A percentile compares a stretch with the other conserved stretches of the same genome.
These are phyloP conservation scores for Umbelopsis sp. DNA, from an alignment of 192 early-diverging fungal genomes.

Conservation along the genomic window DNA sequence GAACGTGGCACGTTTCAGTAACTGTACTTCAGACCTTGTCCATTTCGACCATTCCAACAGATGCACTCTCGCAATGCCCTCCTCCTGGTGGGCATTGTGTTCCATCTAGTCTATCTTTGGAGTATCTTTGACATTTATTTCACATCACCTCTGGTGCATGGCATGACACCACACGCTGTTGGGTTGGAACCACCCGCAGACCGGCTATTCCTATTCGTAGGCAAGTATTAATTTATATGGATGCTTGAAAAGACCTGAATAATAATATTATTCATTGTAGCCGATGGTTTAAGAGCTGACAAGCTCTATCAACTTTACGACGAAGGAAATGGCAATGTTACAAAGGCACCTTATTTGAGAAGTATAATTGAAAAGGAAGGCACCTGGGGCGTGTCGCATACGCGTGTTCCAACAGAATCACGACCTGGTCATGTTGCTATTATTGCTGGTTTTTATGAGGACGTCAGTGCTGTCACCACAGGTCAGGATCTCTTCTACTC, in stretches of 20 bases:
- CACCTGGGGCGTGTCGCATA: slow-evolving; percentile 85
- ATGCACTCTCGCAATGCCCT: slow-evolving; percentile 47
- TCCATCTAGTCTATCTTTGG: slow-evolving; percentile 88
- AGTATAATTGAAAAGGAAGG: slow-evolving; percentile 59
- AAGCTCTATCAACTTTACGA: slow-evolving; percentile 82
- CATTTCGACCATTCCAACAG: background rate
- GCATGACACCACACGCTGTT: slow-evolving; percentile 86
- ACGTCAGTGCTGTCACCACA: slow-evolving; percentile 96
- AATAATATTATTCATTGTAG: slow-evolving; percentile 41
- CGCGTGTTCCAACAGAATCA: slow-evolving; percentile 94
- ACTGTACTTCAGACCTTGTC: background rate
- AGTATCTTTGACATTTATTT: slow-evolving; percentile 99
- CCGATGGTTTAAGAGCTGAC: slow-evolving; percentile 92
- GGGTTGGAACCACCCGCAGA: slow-evolving; percentile 75
- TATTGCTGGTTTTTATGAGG: slow-evolving; percentile 98
- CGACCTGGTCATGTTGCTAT: slow-evolving; percentile 97
- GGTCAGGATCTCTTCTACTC: slow-evolving; percentile 42
- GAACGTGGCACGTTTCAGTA: slow-evolving; percentile 3
- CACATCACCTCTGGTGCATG: slow-evolving; percentile 96
- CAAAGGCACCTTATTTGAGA: slow-evolving; percentile 61
- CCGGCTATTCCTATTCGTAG: slow-evolving; percentile 86
- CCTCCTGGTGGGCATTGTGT: slow-evolving; percentile 83
- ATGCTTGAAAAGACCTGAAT: background rate
- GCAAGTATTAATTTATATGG: slow-evolving; percentile 37
- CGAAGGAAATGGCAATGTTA: slow-evolving; percentile 39